Base-by-base conservation (phyloP, 2,329 filamentous ascomycete species). In the Colletotrichum sp. region DNA sequence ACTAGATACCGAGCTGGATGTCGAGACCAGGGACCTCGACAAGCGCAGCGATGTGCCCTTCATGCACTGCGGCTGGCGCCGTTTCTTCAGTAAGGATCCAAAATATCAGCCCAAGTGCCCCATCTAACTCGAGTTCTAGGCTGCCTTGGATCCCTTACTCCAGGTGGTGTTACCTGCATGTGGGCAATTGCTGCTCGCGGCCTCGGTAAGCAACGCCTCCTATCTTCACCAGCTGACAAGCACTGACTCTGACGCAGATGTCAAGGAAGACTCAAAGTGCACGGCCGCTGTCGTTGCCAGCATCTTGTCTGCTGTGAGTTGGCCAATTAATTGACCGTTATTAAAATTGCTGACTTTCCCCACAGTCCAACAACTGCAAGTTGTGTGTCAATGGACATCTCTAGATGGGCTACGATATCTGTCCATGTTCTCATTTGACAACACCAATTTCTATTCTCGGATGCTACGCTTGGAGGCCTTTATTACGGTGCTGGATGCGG, bases 261-360 rank as follows among this genome's bases (percentile, higher is more conserved):
- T 70, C 27, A 70, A 65, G 30, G 68, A 70, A 55, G 68, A 70
- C 22, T 64, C 68, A 12, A 70, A 70, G 56, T 70, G 68, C 58
- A 52, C 58, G 8, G 68, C 68, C 8, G 58, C 68, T 12, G 25
- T 70, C 39, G 68, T 70, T 48, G 58, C 58, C 15, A 70, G 56
- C 3, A 52, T 70, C 32, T 15, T 70, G 27, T 52, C 68, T 2
- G 68, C 68, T 65, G 68, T 70, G n/a, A 56, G 68, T 65, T 5
- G 15, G 13, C 4, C 12, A 22, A 3, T 16, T 22, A 4, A 16
- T 55, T 25, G 25, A 9, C 7, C 4, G 12, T 28, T 34, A 8
- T 55, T n/a, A 16, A 22, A 8, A 34, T 2, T 12, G 6, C 58
- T 65, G n/a, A 56, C 28, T 13, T 32, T 13, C 3, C 8, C 8